Evolutionary conservation across 257 asterid species (phyloP), one percentile per base, ranked within the genome.

Genomic region (Eustoma russellianum): DNA sequence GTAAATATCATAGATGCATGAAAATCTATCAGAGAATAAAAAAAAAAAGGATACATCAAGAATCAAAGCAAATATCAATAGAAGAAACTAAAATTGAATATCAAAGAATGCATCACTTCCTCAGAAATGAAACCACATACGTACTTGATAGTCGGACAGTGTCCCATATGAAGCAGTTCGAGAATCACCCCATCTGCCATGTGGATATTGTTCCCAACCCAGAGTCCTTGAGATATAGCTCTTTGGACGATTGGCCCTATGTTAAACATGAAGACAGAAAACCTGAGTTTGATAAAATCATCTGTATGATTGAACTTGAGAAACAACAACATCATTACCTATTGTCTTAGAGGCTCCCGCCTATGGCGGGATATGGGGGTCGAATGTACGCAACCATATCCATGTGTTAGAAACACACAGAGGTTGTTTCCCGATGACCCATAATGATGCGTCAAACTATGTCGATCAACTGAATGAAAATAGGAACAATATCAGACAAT

Each of bases 221-320:
- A 79, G 57, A 57, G 98, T 92, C 59, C 98, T 85, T 46, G 92
- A 77, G 64, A 92, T 84, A 71, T 92, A 92, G 80, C 98, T 92
- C 70, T 92, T 92, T 11, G 98, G 98, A 71, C 98, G 97, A 73
- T 92, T 92, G 52, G 97, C 98, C 98, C 98, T 92, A 49, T 48
- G 63, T 41, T 50, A 70, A n/a, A 13, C 13, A 48, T 28, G 17
- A 17, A 10, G 18, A 19, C 57, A 24, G 52, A 41, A 19, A 34
- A 28, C 17, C 24, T 55, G 48, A 48, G 57, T 17, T 41, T 41
- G 2, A 28, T 9, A 43, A n/a, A 49, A 7, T 13, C 9, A 57
- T 17, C 53, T 17, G 45, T 12, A 61, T 24, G n/a, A 51, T 7
- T 17, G 30, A 24, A 24, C 1, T 0, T 24, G 40, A 33, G 33